These are phyloP conservation scores for Lactarius tabidus DNA, from an alignment of 768 basidiomycete species.

Conservation along the genomic window DNA sequence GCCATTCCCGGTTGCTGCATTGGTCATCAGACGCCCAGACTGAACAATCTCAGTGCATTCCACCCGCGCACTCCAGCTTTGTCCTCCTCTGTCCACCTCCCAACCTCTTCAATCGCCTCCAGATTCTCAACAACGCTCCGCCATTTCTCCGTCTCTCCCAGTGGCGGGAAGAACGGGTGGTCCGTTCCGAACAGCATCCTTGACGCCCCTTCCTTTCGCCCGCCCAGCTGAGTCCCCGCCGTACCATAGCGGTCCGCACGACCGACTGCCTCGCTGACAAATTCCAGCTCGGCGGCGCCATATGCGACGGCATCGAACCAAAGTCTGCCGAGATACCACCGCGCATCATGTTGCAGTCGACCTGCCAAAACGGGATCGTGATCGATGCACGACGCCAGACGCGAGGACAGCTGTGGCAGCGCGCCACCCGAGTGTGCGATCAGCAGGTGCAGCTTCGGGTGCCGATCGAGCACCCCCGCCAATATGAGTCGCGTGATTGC, in stretches of 20 bases:
- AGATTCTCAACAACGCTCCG: constrained; percentile 82
- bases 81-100: constrained; percentile 56
- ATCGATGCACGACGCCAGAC: constrained; percentile 77
- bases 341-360: constrained; percentile 73
- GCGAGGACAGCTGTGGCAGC: constrained; percentile 77
- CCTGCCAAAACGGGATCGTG: constrained; percentile 80
- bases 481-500: constrained; percentile 79
- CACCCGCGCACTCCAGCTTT: constrained; percentile 62
- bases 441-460: constrained; percentile 68
- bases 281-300: constrained; percentile 78
- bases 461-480: constrained; percentile 74
- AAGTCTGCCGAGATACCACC: constrained; percentile 76
- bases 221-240: constrained; percentile 27
- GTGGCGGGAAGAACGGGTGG: constrained; percentile 88
- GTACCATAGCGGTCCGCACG: constrained; percentile 49
- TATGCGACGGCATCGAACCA: constrained; percentile 89
- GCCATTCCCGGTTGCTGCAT: neutral
- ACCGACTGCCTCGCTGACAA: constrained; percentile 66
- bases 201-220: constrained; percentile 48
- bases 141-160: constrained; percentile 67
- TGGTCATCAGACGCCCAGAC: constrained; percentile 24
- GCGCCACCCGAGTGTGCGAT: constrained; percentile 88
- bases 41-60: constrained; percentile 73
- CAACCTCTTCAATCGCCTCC: constrained; percentile 66
- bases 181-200: constrained; percentile 82